These are phyloP conservation scores for Scopulariopsis brevicaulis DNA, from an alignment of 2,329 filamentous ascomycete genomes.

Conservation along the genomic window DNA sequence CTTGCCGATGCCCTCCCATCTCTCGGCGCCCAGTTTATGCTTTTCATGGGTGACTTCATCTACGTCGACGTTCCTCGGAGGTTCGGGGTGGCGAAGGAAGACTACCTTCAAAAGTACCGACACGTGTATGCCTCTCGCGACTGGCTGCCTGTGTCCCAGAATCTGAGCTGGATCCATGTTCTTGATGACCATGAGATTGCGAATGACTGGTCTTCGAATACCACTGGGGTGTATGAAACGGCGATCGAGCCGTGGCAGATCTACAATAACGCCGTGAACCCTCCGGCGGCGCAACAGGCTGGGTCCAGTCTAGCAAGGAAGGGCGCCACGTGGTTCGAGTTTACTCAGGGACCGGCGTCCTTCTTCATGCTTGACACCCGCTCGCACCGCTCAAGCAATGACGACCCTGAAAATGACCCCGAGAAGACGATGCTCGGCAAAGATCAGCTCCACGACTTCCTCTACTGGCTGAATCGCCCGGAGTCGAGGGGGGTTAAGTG, in stretches of 20 bases:
- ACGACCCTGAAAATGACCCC: conserved; percentile 43
- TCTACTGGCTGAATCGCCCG: conserved; percentile 62
- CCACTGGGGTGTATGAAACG: conserved; percentile 65
- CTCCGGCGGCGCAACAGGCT: conserved; percentile 50
- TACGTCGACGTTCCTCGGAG: conserved; percentile 80
- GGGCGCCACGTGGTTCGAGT: conserved; percentile 75
- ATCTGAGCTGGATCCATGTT: conserved; percentile 95
- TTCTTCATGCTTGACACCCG: conserved; percentile 95
- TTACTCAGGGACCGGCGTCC: conserved; percentile 78
- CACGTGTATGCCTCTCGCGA: conserved; percentile 94
- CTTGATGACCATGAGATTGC: conserved; percentile 94
- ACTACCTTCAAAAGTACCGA: conserved; percentile 85
- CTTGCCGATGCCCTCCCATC: conserved; percentile 62
- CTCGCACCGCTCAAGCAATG: conserved; percentile 65
- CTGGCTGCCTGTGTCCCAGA: conserved; percentile 64
- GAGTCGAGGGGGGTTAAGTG: conserved; percentile 72
- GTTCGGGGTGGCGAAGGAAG: conserved; percentile 58
- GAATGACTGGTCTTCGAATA: conserved; percentile 84
- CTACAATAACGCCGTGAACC: conserved; percentile 80
- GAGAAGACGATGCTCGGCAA: conserved; percentile 81
- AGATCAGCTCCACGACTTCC: conserved; percentile 67
- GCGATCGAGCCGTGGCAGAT: conserved; percentile 77
- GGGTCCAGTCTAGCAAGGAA: conserved; percentile 23
- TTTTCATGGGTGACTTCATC: conserved; percentile 81
- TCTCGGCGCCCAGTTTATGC: conserved; percentile 66